Evolutionary conservation across 495 filamentous ascomycete genomes (phyloP).

Genomic region (Echria macrotheca): DNA sequence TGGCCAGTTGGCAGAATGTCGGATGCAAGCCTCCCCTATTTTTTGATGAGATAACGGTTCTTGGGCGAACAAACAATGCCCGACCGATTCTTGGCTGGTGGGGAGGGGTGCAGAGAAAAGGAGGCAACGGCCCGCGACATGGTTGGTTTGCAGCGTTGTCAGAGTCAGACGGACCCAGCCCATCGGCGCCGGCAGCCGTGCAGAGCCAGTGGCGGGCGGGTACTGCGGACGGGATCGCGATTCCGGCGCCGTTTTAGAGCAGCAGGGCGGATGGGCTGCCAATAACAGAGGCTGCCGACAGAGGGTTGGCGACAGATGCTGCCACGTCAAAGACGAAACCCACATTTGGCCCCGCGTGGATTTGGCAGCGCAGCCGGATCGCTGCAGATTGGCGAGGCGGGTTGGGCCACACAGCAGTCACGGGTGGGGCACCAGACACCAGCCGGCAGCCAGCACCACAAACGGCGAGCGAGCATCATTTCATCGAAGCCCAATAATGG

Average conservation of each 20-base stretch:
- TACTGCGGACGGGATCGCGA: slow-evolving; percentile 1
- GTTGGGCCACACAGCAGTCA: slow-evolving; percentile 14
- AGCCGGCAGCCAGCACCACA: too few species aligned
- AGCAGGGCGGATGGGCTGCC: slow-evolving; percentile 11
- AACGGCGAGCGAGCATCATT: too few species aligned
- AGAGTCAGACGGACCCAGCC: slow-evolving; percentile 15
- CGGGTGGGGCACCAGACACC: slow-evolving; percentile 8
- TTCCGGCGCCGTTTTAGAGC: background rate
- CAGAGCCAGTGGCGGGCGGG: slow-evolving; percentile 2
- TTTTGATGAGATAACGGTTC: slow-evolving; percentile 12
- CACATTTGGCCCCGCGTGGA: background rate
- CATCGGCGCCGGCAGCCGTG: slow-evolving; percentile 12
- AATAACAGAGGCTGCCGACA: slow-evolving; percentile 12
- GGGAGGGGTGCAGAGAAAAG: too few species aligned
- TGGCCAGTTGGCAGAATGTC: slow-evolving; percentile 4
- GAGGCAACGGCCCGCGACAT: slow-evolving; percentile 19
- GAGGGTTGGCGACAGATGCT: slow-evolving; percentile 20
- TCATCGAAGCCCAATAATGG: too few species aligned
- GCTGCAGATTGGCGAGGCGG: slow-evolving; percentile 14
- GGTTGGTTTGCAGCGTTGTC: slow-evolving; percentile 11
- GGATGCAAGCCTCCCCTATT: background rate
- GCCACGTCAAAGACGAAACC: slow-evolving; percentile 26
- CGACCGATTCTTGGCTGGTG: slow-evolving; percentile 21
- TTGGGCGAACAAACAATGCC: background rate
- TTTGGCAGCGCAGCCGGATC: slow-evolving; percentile 8